Percentiles rank a stretch among this genome's conserved stretches.
phyloP scores from a whole-genome alignment of 179 eudicot species.

The Beta corolliflora region DNA sequence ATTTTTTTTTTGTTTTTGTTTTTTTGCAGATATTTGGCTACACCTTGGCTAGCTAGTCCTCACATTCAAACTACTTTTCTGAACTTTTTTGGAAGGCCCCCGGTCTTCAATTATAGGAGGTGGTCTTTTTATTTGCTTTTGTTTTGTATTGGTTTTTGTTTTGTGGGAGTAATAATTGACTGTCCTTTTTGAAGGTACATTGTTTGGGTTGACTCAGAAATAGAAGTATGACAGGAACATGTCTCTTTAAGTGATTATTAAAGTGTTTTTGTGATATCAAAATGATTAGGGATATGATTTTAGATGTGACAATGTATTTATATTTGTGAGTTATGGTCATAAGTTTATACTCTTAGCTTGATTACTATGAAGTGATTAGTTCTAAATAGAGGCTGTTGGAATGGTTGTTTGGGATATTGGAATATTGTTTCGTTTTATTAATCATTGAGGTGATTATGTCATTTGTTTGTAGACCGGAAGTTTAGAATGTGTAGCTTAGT shows the following conservation, averaged over 20 bases:
- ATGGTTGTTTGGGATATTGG: background rate
- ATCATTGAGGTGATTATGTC: background rate
- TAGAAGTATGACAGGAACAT: background rate
- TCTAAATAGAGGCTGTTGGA: background rate
- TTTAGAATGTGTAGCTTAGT: background rate
- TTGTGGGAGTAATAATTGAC: background rate
- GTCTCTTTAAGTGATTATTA: background rate
- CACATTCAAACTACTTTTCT: constrained; percentile 80
- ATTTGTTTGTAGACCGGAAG: too few relatives aligned
- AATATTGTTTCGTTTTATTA: background rate
- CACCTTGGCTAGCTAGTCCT: constrained; percentile 97
- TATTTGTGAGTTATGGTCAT: background rate
- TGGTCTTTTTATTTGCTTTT: constrained; percentile 8
- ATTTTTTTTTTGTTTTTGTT: background rate
- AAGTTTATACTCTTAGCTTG: background rate
- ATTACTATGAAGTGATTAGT: background rate
- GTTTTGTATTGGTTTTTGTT: background rate
- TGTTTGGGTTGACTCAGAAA: background rate
- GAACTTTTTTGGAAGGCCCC: constrained; percentile 77
- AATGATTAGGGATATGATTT: background rate
- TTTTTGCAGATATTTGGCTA: constrained; percentile 64
- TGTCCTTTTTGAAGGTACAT: background rate
- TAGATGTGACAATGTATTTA: background rate
- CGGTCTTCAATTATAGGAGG: constrained; percentile 69
- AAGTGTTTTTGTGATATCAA: too few relatives aligned